phyloP scores from a whole-genome alignment of 176 grass and related monocot genomes.

The Avena eriantha region DNA sequence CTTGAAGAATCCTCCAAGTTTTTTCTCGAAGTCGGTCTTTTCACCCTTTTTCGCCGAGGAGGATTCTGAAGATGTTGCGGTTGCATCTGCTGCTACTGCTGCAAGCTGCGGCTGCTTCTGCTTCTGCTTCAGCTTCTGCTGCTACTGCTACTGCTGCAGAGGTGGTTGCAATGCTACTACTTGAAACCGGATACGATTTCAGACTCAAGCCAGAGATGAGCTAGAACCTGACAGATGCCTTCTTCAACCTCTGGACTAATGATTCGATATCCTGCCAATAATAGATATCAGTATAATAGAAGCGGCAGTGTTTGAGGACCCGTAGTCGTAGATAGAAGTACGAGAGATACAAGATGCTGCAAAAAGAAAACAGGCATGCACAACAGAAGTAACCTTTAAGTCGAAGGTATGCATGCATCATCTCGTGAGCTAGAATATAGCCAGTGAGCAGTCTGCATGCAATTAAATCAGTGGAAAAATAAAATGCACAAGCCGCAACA shows the following conservation, averaged over 20 bases:
- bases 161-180: constrained; percentile 45
- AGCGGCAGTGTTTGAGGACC: constrained; percentile 9
- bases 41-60: constrained; percentile 61
- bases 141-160: constrained; percentile 50
- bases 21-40: constrained; percentile 63
- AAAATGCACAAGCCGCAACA: not conserved
- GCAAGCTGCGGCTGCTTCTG: not conserved
- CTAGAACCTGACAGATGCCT: constrained; percentile 76
- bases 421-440: constrained; percentile 78
- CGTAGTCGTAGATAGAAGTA: constrained; percentile 8
- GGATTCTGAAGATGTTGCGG: constrained; percentile 45
- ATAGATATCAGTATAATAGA: not conserved
- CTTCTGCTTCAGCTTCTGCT: constrained; percentile 1
- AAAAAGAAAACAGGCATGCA: constrained; percentile 25
- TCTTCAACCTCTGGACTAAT: constrained; percentile 69
- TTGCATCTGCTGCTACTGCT: constrained; percentile 37
- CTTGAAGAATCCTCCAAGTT: constrained; percentile 74
- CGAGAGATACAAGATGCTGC: constrained; percentile 1
- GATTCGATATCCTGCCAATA: constrained; percentile 52
- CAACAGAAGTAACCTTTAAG: constrained; percentile 62
- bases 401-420: constrained; percentile 85
- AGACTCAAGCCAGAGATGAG: constrained; percentile 73
- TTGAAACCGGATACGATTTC: constrained; percentile 64
- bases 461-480: constrained; percentile 29
- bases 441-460: constrained; percentile 68